Evolutionary conservation across 169 alveolate genomes (phyloP).

Genomic region (Eimeria praecox): DNA sequence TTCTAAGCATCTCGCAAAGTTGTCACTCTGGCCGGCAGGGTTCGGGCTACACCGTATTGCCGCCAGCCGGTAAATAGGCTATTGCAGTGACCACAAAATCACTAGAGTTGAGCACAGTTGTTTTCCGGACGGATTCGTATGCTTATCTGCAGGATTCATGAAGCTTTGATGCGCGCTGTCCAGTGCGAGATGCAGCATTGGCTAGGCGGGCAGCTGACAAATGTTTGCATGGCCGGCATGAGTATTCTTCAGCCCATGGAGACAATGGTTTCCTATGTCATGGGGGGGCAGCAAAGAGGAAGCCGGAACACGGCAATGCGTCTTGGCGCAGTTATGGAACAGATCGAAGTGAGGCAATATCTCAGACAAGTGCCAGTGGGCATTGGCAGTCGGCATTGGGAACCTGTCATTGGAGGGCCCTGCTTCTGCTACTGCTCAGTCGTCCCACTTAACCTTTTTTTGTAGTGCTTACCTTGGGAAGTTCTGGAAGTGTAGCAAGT

Average conservation of each 20-base stretch:
- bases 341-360: slow-evolving; percentile 56
- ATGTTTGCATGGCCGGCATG: slow-evolving; percentile 81
- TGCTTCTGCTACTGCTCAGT: neutral
- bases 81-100: neutral
- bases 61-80: neutral
- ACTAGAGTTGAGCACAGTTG: neutral
- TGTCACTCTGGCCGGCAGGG: neutral
- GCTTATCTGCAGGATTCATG: slow-evolving; percentile 76
- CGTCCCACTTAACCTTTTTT: neutral
- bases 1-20: neutral
- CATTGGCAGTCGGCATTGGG: neutral
- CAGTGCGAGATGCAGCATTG: slow-evolving; percentile 82
- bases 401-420: neutral
- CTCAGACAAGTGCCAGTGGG: neutral
- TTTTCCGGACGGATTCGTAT: neutral
- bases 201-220: slow-evolving; percentile 79
- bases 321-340: slow-evolving; percentile 61
- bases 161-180: slow-evolving; percentile 72
- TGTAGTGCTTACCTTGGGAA: neutral
- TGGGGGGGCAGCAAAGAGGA: slow-evolving; percentile 65
- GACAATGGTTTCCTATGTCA: slow-evolving; percentile 82
- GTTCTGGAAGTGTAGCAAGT: neutral
- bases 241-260: slow-evolving; percentile 80
- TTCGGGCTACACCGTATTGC: neutral
- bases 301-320: slow-evolving; percentile 2